Base-by-base conservation (phyloP, 2,329 filamentous ascomycete genomes). In the Fusarium solani-melongenae region DNA sequence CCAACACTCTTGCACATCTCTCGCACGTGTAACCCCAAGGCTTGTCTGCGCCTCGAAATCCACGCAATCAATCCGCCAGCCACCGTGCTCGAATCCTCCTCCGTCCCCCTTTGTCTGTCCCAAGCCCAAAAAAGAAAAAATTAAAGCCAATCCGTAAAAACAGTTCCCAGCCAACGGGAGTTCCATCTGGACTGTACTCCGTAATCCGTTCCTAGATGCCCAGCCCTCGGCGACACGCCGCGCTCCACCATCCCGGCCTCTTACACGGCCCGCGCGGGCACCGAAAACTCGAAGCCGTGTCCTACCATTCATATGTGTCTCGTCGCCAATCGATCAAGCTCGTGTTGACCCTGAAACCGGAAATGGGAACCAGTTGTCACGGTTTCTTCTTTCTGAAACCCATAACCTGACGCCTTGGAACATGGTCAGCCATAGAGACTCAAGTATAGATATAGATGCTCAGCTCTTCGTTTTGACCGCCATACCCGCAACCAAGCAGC, bases 31-130 rank as follows among this genome's bases (percentile, higher is more conserved):
- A 59, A 41, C 33, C 15, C 27, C 22, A 29, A 57, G 36, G 33
- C 33, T 27, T 29, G 20, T 38, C 67, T 75, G 73, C 73, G 73
- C 73, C 73, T 64, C 73, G 39, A 62, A 59, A 69, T 63, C 44
- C 59, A 71, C 72, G 72, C 70, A 73, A 69, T 55, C 39, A 41
- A 41, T 38, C 51, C 44, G 64, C 68, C 56, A 64, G 61, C 46
- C 67, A 62, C 51, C 49, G 27, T 15, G 15, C 24, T 17, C 39
- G 56, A 38, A 53, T 53, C 49, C 27, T 41, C 39, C 14, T n/a
- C 31, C 36, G 33, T 33, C 17, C 49, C 27, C 49, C 17, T 51
- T 51, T 51, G 17, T 17, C 22, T 49, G 20, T 36, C 33, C 53
- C 22, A 27, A 22, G 14, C 22, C 33, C 33, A 3, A 55, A 55